Percentiles rank a stretch among this genome's conserved stretches.
phyloP scores from a whole-genome alignment of 176 grass and related monocot genomes.

The Lolium perenne region DNA sequence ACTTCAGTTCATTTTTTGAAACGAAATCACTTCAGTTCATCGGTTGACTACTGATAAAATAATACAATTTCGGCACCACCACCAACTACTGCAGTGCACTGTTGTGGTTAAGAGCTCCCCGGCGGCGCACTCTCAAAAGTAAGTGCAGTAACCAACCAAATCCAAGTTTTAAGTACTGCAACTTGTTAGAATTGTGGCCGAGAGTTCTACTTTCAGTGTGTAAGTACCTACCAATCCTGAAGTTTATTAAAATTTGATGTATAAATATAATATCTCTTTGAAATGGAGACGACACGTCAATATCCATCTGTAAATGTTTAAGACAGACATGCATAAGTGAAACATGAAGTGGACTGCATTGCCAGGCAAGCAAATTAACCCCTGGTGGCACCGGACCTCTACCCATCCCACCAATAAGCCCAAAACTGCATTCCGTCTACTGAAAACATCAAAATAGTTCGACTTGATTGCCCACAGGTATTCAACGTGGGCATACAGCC shows the following conservation, averaged over 20 bases:
- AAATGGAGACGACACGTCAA: not conserved
- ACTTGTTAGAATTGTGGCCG: not conserved
- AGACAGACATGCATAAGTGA: not conserved
- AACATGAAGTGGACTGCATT: not conserved
- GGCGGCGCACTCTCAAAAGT: not conserved
- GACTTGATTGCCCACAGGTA: conserved; percentile 19
- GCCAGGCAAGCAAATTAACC: not conserved
- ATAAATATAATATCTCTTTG: not conserved
- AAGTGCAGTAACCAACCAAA: not conserved
- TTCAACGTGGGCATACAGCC: not conserved
- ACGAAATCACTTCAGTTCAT: too few species aligned
- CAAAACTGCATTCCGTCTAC: not conserved
- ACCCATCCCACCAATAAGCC: not conserved
- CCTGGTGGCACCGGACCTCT: not conserved
- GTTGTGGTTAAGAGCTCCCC: not conserved
- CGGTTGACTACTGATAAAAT: not conserved
- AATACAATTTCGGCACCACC: not conserved
- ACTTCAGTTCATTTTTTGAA: too few species aligned
- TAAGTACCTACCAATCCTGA: not conserved
- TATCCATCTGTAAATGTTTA: not conserved
- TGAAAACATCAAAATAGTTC: not conserved
- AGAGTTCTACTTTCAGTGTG: not conserved
- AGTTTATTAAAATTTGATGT: not conserved
- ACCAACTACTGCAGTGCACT: not conserved
- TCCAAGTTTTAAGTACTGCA: not conserved